Evolutionary conservation across 2,329 filamentous ascomycete species (phyloP).

Genomic region (Coniochaeta sp.): DNA sequence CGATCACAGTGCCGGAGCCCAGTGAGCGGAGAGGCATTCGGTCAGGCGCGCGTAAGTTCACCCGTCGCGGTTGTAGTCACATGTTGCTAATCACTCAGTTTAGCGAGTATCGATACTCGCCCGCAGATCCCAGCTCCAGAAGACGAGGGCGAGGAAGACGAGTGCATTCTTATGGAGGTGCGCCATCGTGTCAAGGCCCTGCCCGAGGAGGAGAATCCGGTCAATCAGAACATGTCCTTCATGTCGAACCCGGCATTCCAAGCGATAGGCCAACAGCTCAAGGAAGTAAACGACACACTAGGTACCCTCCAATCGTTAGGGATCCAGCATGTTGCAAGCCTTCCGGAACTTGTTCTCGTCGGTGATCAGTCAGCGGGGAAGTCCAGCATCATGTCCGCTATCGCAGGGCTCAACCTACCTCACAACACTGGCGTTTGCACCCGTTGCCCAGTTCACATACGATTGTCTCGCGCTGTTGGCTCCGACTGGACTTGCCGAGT

Average conservation of each 20-base stretch:
- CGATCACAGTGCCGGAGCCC: neutral
- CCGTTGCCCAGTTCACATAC: conserved; percentile 72
- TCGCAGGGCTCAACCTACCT: conserved; percentile 64
- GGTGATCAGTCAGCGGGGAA: conserved; percentile 85
- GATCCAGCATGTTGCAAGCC: conserved; percentile 60
- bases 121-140: neutral
- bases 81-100: neutral
- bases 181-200: conserved; percentile 5
- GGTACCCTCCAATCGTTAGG: conserved; percentile 64
- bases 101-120: conserved; percentile 21
- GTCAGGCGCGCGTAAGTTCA: conserved; percentile 14
- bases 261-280: conserved; percentile 55
- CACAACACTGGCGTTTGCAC: conserved; percentile 69
- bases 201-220: neutral
- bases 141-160: conserved; percentile 13
- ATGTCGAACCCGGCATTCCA: conserved; percentile 30
- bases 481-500: conserved; percentile 62
- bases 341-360: conserved; percentile 75
- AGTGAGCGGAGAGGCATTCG: conserved; percentile 7
- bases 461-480: conserved; percentile 47
- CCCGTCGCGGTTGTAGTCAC: neutral
- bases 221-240: conserved; percentile 16
- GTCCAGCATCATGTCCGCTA: conserved; percentile 58
- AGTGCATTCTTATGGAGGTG: conserved; percentile 19
- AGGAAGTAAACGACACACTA: conserved; percentile 57